phyloP scores from a whole-genome alignment of 2,329 filamentous ascomycete species.

The Escovopsis weberi region DNA sequence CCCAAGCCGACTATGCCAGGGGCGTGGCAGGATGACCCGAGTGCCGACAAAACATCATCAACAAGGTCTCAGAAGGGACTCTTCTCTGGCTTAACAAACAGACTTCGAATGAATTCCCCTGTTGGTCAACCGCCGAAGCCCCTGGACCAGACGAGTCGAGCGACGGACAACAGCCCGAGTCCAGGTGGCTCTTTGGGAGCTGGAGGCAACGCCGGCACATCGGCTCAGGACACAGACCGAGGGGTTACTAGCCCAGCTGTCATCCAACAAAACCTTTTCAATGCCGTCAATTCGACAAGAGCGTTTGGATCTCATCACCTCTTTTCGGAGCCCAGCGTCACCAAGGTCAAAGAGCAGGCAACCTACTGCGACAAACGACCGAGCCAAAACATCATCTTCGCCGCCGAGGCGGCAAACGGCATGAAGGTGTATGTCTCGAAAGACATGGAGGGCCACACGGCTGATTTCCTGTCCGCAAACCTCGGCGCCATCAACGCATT shows the following conservation, averaged over 20 bases:
- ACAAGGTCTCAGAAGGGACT: slow-evolving; percentile 37
- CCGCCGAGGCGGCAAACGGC: slow-evolving; percentile 53
- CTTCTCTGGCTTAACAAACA: slow-evolving; percentile 53
- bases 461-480: slow-evolving; percentile 45
- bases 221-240: slow-evolving; percentile 5
- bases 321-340: slow-evolving; percentile 59
- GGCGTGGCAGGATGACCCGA: slow-evolving; percentile 46
- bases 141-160: neutral
- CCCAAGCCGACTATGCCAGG: slow-evolving; percentile 51
- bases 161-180: slow-evolving; percentile 17
- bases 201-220: slow-evolving; percentile 4
- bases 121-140: slow-evolving; percentile 30
- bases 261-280: slow-evolving; percentile 56
- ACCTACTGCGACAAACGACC: slow-evolving; percentile 75
- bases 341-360: slow-evolving; percentile 63
- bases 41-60: slow-evolving; percentile 17
- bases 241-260: slow-evolving; percentile 45
- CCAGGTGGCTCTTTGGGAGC: neutral
- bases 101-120: slow-evolving; percentile 24
- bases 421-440: slow-evolving; percentile 61
- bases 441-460: slow-evolving; percentile 30
- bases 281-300: slow-evolving; percentile 65
- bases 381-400: slow-evolving; percentile 56
- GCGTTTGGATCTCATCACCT: slow-evolving; percentile 59
- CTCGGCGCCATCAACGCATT: slow-evolving; percentile 53